Percentiles rank a stretch among this genome's conserved stretches.
These are phyloP conservation scores for Sutorius australiensis DNA, from an alignment of 768 basidiomycete species.

Conservation along the genomic window DNA sequence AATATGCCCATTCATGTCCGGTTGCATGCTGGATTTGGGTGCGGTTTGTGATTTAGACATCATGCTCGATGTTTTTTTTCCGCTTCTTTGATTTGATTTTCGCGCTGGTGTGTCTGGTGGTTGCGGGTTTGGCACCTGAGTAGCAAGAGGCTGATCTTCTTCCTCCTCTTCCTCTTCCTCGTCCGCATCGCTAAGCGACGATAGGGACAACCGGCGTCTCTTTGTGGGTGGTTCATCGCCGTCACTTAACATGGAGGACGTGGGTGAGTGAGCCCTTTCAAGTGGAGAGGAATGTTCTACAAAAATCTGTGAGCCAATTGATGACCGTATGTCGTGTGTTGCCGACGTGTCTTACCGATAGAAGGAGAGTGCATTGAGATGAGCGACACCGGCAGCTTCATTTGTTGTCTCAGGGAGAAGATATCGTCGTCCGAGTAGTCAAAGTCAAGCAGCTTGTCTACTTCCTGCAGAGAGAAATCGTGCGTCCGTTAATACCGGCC, in stretches of 20 bases:
- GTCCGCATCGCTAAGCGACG: constrained; percentile 45
- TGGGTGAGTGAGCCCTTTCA: constrained; percentile 16
- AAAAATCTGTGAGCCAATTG: constrained; percentile 11
- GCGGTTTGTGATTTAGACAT: constrained; percentile 59
- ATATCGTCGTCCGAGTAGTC: constrained; percentile 70
- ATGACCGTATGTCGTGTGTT: background rate
- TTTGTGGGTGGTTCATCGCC: constrained; percentile 47
- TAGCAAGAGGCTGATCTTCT: constrained; percentile 54
- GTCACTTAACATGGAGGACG: constrained; percentile 46
- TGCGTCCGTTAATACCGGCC: constrained; percentile 14
- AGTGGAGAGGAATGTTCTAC: constrained; percentile 23
- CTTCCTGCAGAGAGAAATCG: constrained; percentile 50
- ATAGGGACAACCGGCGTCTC: constrained; percentile 54
- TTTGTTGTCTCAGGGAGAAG: constrained; percentile 63
- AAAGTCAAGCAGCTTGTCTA: constrained; percentile 75
- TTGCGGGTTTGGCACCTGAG: constrained; percentile 36
- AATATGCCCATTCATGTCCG: constrained; percentile 42
- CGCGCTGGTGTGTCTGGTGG: constrained; percentile 29
- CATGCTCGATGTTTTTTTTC: constrained; percentile 55
- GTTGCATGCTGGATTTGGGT: constrained; percentile 41
- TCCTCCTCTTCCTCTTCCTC: constrained; percentile 52
- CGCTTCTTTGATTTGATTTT: constrained; percentile 39
- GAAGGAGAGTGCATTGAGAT: constrained; percentile 51
- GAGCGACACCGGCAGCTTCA: constrained; percentile 51
- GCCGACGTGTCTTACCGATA: constrained; percentile 40